Conservation (phyloP, 306 rosid species). For the Gastrolobium villosum region DNA sequence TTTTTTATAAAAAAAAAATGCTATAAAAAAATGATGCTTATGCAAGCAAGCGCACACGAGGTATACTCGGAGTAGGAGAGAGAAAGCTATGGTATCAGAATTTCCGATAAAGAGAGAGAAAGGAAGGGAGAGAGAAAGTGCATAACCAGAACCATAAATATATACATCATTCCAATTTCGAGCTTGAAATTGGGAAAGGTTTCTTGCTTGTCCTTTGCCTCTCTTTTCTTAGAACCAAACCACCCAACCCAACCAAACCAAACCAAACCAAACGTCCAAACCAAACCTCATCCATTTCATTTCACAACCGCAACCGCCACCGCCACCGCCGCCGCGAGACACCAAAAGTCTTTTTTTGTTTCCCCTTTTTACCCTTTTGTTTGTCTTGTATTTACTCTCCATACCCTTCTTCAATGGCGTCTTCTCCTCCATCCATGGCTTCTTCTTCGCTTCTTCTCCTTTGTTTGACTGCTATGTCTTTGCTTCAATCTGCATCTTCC, state of each 20-base stretch:
- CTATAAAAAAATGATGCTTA: background rate
- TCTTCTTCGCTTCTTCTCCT: conserved; percentile 48
- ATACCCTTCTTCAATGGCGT: conserved; percentile 37
- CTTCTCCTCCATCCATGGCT: conserved; percentile 52
- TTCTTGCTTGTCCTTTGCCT: background rate
- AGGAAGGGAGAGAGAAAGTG: background rate
- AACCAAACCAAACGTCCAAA: background rate
- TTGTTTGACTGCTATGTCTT: conserved; percentile 36
- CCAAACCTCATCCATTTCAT: background rate
- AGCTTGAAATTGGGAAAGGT: conserved; percentile 38
- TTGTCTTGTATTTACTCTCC: conserved; percentile 25
- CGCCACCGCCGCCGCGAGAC: background rate
- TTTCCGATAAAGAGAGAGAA: background rate
- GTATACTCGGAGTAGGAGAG: conserved; percentile 42
- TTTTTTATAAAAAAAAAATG: background rate
- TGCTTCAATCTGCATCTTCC: conserved; percentile 51
- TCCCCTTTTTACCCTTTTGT: conserved; percentile 51
- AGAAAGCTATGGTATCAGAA: conserved; percentile 34
- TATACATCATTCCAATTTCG: conserved; percentile 22
- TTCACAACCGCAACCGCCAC: conserved; percentile 14
- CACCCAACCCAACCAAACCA: background rate
- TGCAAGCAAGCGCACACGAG: conserved; percentile 2
- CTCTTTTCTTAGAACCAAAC: background rate
- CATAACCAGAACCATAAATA: conserved; percentile 25
- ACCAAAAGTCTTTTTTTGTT: too few species aligned